These are phyloP conservation scores for Suillus variegatus DNA, from an alignment of 768 basidiomycete species.

Conservation along the genomic window DNA sequence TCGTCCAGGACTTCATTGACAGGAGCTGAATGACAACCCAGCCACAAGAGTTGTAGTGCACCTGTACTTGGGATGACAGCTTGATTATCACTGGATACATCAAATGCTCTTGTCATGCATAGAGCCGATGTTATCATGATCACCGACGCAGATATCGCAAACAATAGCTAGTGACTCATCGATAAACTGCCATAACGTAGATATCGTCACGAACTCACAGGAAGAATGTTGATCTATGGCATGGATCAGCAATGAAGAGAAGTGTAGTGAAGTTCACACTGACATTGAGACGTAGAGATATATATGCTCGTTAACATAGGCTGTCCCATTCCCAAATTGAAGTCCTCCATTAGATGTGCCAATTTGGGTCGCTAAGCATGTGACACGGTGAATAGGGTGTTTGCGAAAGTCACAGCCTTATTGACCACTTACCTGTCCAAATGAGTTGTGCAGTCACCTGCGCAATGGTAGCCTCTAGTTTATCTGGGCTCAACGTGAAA, in stretches of 20 bases:
- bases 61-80: background rate
- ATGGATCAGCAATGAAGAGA: background rate
- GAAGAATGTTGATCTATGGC: conserved; percentile 4
- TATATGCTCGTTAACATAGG: background rate
- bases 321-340: background rate
- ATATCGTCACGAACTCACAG: background rate
- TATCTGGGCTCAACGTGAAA: background rate
- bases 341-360: background rate
- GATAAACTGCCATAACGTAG: background rate
- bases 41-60: conserved; percentile 7
- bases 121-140: background rate
- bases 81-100: background rate
- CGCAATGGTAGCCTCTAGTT: background rate
- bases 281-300: background rate
- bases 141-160: conserved; percentile 5
- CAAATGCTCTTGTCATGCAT: background rate
- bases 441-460: background rate
- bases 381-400: no score
- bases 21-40: background rate
- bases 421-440: background rate
- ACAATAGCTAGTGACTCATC: background rate
- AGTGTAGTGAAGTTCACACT: background rate
- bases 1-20: background rate
- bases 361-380: background rate
- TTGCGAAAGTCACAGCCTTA: background rate